Evolutionary conservation across 2,329 filamentous ascomycete species (phyloP).

Genomic region (Trichoderma harzianum): DNA sequence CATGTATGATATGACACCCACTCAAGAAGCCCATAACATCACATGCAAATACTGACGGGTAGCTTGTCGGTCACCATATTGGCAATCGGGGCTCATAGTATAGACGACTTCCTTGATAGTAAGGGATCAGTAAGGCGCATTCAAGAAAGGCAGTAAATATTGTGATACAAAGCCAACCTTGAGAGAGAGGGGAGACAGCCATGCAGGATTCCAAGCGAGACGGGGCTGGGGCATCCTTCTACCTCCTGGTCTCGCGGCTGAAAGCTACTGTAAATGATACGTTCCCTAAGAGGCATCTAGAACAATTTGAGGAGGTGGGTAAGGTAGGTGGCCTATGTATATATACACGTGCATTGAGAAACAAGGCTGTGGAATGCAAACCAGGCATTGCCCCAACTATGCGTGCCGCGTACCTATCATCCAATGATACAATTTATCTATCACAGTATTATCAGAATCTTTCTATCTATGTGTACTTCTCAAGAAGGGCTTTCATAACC

Average conservation of each 20-base stretch:
- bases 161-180: not conserved
- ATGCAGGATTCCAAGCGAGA: not conserved
- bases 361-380: too few species aligned
- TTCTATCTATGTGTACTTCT: not conserved
- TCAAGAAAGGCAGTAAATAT: not conserved
- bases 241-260: not conserved
- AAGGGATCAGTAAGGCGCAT: too few species aligned
- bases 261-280: not conserved
- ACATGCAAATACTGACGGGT: too few species aligned
- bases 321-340: not conserved
- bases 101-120: too few species aligned
- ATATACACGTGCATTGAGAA: too few species aligned
- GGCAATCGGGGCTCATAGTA: too few species aligned
- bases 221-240: not conserved
- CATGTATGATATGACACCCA: too few species aligned
- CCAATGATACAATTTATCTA: too few species aligned
- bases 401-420: not conserved
- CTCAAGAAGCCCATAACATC: too few species aligned
- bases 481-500: not conserved
- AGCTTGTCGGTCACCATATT: too few species aligned
- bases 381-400: not conserved
- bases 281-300: not conserved
- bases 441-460: too few species aligned
- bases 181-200: not conserved
- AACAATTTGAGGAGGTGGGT: not conserved